Evolutionary conservation across 2,329 filamentous ascomycete genomes (phyloP), one percentile per base, ranked within the genome.

Genomic region (Fulvia fulva): DNA sequence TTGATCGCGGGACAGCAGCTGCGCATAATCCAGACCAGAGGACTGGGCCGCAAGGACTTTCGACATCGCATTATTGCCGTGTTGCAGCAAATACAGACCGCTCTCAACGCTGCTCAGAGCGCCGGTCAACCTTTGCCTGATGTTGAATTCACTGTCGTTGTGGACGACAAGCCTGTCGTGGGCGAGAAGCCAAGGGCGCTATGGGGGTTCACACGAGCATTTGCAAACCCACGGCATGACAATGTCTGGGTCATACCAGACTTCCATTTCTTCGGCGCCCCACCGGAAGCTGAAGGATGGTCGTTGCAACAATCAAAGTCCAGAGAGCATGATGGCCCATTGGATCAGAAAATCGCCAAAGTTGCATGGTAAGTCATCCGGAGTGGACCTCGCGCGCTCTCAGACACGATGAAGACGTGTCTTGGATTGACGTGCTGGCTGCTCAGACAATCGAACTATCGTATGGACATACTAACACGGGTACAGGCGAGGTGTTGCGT

Each of bases 11-110:
- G 61, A n/a, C 61, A 63, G 28, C 61, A 65, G 43, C 54, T 65
- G 28, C 58, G 64, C 32, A 61, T 66, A 28, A 52, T 66, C 26
- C 16, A 46, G 43, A 66, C 58, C 4, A 49, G 53, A 59, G 60
- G 65, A 5, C 43, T 66, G 9, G 62, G 61, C 30, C 66, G 69
- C 25, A 64, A 63, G 45, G 65, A 63, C 53, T 65, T 67, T 22
- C 61, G 65, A 34, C 56, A 62, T 14, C 65, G 66, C 14, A 63
- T 65, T 26, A 61, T 67, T 30, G 76, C 77, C 1, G 76, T 65
- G 25, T 51, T 62, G 11, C 58, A 63, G 34, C 60, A 63, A 41
- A 23, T 65, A 7, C 50, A 55, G 9, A 59, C 59, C 12, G 58
- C 64, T 12, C 55, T 66, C 19, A 55, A 53, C n/a, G 64, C 60